Base-by-base conservation (phyloP, 2,329 filamentous ascomycete genomes). In the Phaeosphaeriaceae sp. region DNA sequence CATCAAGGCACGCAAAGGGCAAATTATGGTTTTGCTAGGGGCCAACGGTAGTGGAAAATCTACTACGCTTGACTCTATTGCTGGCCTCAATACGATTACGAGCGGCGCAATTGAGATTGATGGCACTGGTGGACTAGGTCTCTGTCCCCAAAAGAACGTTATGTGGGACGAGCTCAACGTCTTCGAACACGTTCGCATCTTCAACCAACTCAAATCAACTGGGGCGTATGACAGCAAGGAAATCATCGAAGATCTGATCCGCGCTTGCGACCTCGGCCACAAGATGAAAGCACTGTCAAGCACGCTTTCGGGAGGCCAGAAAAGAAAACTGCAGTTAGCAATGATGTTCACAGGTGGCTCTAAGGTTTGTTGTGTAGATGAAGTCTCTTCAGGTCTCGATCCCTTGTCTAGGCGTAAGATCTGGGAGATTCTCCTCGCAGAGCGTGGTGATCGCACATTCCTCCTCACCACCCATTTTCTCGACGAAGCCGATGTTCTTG, bases 311-410 rank as follows among this genome's bases (percentile, higher is more conserved):
- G 92, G 92, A 7, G 92, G 92, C 0, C 92, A 97, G 72, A 96
- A 96, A 76, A 81, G 92, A 43, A 97, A 97, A 71, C 80, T 96
- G 7, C 92, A 97, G 71, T 80, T 97, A 2, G 92, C 91, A 4
- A 93, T 96, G 85, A 96, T 96, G 91, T 86, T 97, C 61, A 95
- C 90, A 3, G 92, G 93, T 53, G 92, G 91, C 9, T 93, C 89
- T 54, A 85, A 85, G 18, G 87, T 97, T 0, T 96, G 92, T 74
- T 94, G 91, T 64, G 86, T 97, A 5, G 92, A 97, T 60, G 93
- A 97, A 72, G 91, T 96, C 12, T 92, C 88, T 32, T 92, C 88
- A 51, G 93, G 92, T 12, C 81, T 97, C 16, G 92, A 97, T 67
- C 92, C 93, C 0, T 77, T 97, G 1, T 92, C 89, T 16, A 82